A percentile compares a stretch with the other conserved stretches of the same genome.
phyloP scores from a whole-genome alignment of 768 basidiomycete species.

The Tulasnella sp. region DNA sequence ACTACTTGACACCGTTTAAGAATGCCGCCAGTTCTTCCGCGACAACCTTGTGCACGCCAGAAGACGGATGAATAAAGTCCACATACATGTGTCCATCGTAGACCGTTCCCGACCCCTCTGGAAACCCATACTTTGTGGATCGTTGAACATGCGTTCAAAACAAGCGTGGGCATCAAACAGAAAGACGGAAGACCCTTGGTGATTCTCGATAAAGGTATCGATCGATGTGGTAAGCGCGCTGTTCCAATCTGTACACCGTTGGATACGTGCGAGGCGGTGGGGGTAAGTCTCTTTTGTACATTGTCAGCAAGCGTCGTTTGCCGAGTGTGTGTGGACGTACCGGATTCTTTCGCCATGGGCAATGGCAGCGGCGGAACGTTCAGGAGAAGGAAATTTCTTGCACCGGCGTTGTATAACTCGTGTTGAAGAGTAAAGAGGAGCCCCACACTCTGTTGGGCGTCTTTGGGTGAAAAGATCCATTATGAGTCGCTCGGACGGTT shows the following conservation, averaged over 20 bases:
- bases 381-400: slow-evolving; percentile 45
- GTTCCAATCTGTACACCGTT: slow-evolving; percentile 35
- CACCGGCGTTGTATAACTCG: slow-evolving; percentile 37
- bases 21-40: slow-evolving; percentile 1
- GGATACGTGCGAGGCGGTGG: too few species aligned
- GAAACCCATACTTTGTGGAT: slow-evolving; percentile 35
- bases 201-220: slow-evolving; percentile 29
- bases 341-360: not conserved
- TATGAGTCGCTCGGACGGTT: not conserved
- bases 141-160: slow-evolving; percentile 38
- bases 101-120: slow-evolving; percentile 23
- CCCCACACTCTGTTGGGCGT: slow-evolving; percentile 21
- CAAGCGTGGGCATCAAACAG: slow-evolving; percentile 30
- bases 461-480: not conserved
- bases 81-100: not conserved
- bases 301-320: not conserved
- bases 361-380: slow-evolving; percentile 47
- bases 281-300: not conserved
- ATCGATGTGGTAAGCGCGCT: slow-evolving; percentile 26
- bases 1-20: too few species aligned
- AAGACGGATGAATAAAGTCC: not conserved
- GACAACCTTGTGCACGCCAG: slow-evolving; percentile 9
- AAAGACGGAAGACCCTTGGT: slow-evolving; percentile 37
- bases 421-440: slow-evolving; percentile 37
- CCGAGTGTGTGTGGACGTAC: not conserved